Conservation (phyloP, 345 rosid genomes). For the Cardiospermum halicacabum region DNA sequence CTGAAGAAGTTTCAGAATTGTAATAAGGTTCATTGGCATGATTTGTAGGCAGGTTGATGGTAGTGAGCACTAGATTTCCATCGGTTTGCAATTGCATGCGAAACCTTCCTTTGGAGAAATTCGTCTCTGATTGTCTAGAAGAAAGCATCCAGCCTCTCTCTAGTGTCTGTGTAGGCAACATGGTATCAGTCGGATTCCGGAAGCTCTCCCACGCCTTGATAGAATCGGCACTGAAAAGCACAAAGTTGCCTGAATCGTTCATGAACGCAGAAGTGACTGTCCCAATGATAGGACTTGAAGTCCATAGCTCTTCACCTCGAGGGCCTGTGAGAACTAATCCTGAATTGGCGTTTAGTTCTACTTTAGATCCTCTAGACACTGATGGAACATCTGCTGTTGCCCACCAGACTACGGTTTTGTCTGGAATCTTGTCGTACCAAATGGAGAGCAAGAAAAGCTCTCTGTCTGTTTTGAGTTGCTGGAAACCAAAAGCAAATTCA, state of each 20-base stretch:
- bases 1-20: neutral
- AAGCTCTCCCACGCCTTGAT: constrained; percentile 8
- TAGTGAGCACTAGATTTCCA: constrained; percentile 16
- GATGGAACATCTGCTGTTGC: constrained; percentile 7
- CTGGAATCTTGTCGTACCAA: constrained; percentile 28
- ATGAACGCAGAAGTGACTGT: neutral
- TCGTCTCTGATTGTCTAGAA: constrained; percentile 10
- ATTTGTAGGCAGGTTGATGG: constrained; percentile 8
- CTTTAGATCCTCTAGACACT: constrained; percentile 17
- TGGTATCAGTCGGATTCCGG: neutral
- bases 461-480: neutral
- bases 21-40: constrained; percentile 2
- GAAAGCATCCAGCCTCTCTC: neutral
- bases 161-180: constrained; percentile 14
- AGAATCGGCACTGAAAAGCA: neutral
- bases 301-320: constrained; percentile 14
- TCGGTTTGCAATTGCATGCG: neutral
- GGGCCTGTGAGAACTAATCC: constrained; percentile 20
- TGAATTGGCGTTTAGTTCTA: constrained; percentile 16
- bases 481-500: constrained; percentile 31
- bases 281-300: neutral
- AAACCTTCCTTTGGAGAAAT: constrained; percentile 12
- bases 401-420: constrained; percentile 25
- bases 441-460: constrained; percentile 23
- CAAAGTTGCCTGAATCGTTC: constrained; percentile 12